These are phyloP conservation scores for Komagataella mondaviorum DNA, from an alignment of 805 yeast genomes.

Conservation along the genomic window DNA sequence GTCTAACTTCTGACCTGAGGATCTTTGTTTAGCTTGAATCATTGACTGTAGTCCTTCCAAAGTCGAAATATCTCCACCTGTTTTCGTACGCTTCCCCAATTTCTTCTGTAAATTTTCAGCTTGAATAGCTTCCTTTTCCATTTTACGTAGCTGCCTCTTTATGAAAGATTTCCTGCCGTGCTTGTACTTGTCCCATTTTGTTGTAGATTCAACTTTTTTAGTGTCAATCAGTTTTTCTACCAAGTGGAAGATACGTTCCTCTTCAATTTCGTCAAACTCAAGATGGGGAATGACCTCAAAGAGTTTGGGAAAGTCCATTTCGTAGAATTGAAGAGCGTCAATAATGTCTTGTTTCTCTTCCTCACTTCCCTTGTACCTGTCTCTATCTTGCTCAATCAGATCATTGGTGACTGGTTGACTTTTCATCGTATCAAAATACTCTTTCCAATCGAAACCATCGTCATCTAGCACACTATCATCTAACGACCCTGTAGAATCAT, in stretches of 20 bases:
- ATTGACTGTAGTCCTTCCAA: conserved; percentile 1
- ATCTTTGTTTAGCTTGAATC: not conserved
- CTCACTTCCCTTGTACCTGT: conserved; percentile 43
- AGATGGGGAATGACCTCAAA: conserved; percentile 74
- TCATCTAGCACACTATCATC: conserved; percentile 20
- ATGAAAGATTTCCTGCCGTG: conserved; percentile 34
- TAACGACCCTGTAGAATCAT: conserved; percentile 59
- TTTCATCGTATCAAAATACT: conserved; percentile 32
- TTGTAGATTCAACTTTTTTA: conserved; percentile 19
- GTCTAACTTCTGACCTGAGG: not conserved
- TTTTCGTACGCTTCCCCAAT: conserved; percentile 18
- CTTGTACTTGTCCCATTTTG: conserved; percentile 35
- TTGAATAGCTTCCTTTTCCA: conserved; percentile 53
- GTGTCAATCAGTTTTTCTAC: conserved; percentile 30
- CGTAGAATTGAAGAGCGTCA: conserved; percentile 37
- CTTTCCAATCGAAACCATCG: conserved; percentile 39
- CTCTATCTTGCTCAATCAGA: conserved; percentile 55
- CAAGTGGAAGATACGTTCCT: conserved; percentile 40
- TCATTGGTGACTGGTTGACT: conserved; percentile 44
- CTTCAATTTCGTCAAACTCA: conserved; percentile 46
- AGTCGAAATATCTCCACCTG: conserved; percentile 1
- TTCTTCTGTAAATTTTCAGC: conserved; percentile 35
- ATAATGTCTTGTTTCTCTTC: conserved; percentile 55
- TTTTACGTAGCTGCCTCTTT: conserved; percentile 30
- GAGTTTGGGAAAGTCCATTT: conserved; percentile 57